Evolutionary conservation across 1,284 basidiomycete genomes (phyloP).

Genomic region (Malassezia cuniculi): DNA sequence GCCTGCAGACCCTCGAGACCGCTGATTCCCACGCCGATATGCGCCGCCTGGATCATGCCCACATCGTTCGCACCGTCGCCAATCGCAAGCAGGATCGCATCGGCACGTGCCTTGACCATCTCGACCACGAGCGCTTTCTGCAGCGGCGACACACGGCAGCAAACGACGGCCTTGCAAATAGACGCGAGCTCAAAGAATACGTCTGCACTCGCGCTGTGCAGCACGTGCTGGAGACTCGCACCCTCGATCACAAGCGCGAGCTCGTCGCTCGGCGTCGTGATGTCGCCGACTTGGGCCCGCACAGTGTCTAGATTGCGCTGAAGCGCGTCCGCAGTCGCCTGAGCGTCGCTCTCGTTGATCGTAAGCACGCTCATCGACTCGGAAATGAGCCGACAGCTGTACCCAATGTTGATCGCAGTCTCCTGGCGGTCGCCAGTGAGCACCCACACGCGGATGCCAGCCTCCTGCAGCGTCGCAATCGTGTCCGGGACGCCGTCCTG

Average conservation of each 20-base stretch:
- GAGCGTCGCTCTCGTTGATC: constrained; percentile 77
- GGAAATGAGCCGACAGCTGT: constrained; percentile 88
- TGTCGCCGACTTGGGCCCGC: constrained; percentile 64
- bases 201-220: constrained; percentile 74
- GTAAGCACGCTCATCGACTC: constrained; percentile 94
- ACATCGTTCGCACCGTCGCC: constrained; percentile 56
- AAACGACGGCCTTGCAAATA: constrained; percentile 95
- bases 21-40: constrained; percentile 90
- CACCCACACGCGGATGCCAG: constrained; percentile 99
- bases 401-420: constrained; percentile 97
- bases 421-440: constrained; percentile 95
- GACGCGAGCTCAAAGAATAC: constrained; percentile 87
- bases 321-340: constrained; percentile 73
- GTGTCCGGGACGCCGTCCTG: constrained; percentile 98
- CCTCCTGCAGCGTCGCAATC: constrained; percentile 91
- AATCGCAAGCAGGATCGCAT: constrained; percentile 81
- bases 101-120: constrained; percentile 90
- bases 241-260: constrained; percentile 92
- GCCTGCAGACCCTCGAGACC: constrained; percentile 97
- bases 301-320: constrained; percentile 77
- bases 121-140: constrained; percentile 98
- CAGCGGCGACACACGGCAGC: constrained; percentile 92
- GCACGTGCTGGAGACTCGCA: constrained; percentile 78
- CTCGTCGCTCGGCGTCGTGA: constrained; percentile 80
- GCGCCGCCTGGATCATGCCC: constrained; percentile 55